These are phyloP conservation scores for Apiotrichum porosum DNA, from an alignment of 1,284 basidiomycete species.

Conservation along the genomic window DNA sequence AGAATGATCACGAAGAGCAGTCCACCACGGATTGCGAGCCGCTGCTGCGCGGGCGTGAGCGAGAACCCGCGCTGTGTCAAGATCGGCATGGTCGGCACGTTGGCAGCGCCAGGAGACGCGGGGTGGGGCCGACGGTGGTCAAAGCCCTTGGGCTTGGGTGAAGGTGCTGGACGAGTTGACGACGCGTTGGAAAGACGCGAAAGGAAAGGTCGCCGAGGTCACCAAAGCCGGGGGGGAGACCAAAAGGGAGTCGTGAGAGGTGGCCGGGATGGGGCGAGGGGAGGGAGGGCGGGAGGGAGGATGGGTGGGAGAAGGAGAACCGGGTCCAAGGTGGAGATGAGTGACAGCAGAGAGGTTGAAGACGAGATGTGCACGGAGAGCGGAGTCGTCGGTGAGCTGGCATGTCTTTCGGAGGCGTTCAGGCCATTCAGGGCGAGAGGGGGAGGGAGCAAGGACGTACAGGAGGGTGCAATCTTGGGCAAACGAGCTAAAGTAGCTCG, in stretches of 20 bases:
- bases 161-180: constrained; percentile 2
- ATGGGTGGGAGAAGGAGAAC: no score
- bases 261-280: no score
- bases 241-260: background rate
- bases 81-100: constrained; percentile 29
- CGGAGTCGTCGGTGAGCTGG: no score
- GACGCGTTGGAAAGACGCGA: background rate
- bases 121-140: constrained; percentile 24
- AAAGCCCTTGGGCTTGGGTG: constrained; percentile 29
- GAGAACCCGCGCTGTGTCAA: constrained; percentile 17
- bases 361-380: no score
- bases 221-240: no score
- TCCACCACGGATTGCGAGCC: constrained; percentile 39
- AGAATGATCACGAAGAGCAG: constrained; percentile 36
- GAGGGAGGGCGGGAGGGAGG: background rate
- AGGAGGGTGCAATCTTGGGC: no score
- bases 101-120: constrained; percentile 17
- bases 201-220: background rate
- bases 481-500: background rate
- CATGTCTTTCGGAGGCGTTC: no score
- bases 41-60: constrained; percentile 36
- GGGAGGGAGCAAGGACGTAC: no score
- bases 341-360: background rate
- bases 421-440: no score
- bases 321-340: background rate